Evolutionary conservation across 1,139 yeast species (phyloP), one percentile per base, ranked within the genome.

Genomic region (Yamadazyma diospyri): DNA sequence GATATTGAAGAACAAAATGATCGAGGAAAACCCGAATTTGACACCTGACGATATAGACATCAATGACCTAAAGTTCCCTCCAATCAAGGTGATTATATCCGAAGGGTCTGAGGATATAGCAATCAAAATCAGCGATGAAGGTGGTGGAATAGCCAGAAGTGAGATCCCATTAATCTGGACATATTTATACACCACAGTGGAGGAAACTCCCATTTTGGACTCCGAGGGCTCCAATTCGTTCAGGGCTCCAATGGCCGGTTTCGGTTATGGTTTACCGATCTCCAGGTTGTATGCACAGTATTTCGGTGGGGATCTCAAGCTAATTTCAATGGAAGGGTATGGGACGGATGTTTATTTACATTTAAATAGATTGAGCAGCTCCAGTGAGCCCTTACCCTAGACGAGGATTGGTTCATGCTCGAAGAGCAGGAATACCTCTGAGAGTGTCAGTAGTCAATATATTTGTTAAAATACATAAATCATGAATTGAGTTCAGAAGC

Each of bases 201-300:
- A 78, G 48, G 75, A 79, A 40, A 76, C 85, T 7, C 92, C 92
- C 1, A 72, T 68, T 16, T 60, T 82, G 35, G 89, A 82, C 38
- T 72, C 79, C 0, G 83, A 76, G 38, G 64, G 58, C 40, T 72
- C 67, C 45, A 64, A 75, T 19, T 79, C 80, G 37, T 81, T 80
- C 58, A 78, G 77, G 55, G 95, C 95, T 1, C 97, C 96, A 36
- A 82, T 87, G 86, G 95, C 95, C 30, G 97, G 96, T 0, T 83
- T 84, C 48, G 96, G 96, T 24, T 89, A 87, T 51, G 96, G 97
- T 0, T 69, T 87, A 47, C 95, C 96, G 2, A 81, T 88, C 39
- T 81, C 92, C 31, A 62, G 96, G 41, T 67, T 88, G 25, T 88
- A 88, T 47, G 88, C 96, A 1, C 80, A 89, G 44, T 88, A 88